Conservation (phyloP, 2,329 filamentous ascomycete species). For the Lecanicillium sp. region DNA sequence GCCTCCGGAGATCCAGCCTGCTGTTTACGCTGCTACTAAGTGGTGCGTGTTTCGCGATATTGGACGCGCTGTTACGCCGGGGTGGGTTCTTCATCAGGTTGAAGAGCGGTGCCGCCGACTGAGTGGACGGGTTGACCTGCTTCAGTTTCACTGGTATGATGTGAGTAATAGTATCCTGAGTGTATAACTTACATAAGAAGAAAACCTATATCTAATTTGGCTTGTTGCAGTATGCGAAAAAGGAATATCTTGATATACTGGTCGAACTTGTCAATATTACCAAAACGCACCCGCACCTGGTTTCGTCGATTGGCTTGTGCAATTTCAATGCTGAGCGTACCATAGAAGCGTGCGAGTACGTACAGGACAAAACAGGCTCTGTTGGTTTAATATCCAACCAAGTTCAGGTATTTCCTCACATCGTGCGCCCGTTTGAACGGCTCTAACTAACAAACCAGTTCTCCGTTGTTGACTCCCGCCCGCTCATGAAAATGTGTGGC, state of each 20-base stretch:
- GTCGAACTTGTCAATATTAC: slow-evolving; percentile 24
- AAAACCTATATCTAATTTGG: background rate
- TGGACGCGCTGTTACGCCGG: slow-evolving; percentile 10
- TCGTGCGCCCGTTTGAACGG: background rate
- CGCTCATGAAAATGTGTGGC: slow-evolving; percentile 12
- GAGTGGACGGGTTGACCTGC: slow-evolving; percentile 12
- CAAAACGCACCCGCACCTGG: slow-evolving; percentile 18
- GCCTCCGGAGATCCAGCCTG: background rate
- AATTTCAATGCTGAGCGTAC: slow-evolving; percentile 16
- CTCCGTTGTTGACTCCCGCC: slow-evolving; percentile 16
- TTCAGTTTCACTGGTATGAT: slow-evolving; percentile 18
- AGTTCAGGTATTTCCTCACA: slow-evolving; percentile 18
- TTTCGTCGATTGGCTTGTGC: slow-evolving; percentile 15
- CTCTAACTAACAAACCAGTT: slow-evolving; percentile 8
- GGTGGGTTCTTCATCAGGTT: slow-evolving; percentile 13
- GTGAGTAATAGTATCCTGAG: slow-evolving; percentile 9
- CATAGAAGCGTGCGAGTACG: slow-evolving; percentile 20
- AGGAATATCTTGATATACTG: slow-evolving; percentile 25
- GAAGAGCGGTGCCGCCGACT: slow-evolving; percentile 12
- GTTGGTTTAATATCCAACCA: slow-evolving; percentile 16
- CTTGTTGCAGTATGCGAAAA: slow-evolving; percentile 19
- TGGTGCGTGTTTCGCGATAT: slow-evolving; percentile 20
- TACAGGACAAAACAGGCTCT: slow-evolving; percentile 15
- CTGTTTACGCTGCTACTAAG: slow-evolving; percentile 19
- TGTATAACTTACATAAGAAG: background rate